A percentile compares a stretch with the other conserved stretches of the same genome.
Conservation (phyloP, 2,329 filamentous ascomycete genomes). For the Diaporthe sp. region DNA sequence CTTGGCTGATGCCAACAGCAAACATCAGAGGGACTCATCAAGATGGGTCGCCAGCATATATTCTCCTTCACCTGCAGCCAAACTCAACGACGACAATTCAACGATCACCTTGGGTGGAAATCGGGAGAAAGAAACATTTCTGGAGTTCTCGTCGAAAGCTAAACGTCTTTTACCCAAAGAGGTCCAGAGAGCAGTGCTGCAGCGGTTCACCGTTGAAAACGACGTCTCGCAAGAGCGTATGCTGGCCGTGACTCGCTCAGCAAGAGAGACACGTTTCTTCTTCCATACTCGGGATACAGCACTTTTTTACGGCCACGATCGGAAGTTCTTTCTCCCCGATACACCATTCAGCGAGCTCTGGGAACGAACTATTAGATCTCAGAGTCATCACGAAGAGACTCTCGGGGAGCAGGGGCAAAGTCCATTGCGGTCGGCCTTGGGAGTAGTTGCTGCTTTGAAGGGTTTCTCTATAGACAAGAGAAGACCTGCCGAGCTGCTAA, state of each 20-base stretch:
- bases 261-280: constrained; percentile 40
- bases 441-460: constrained; percentile 23
- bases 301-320: constrained; percentile 36
- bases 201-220: constrained; percentile 39
- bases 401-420: constrained; percentile 40
- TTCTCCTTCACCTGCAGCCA: background rate
- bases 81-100: background rate
- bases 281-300: constrained; percentile 43
- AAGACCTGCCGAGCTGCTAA: background rate
- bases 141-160: background rate
- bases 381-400: constrained; percentile 37
- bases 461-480: background rate
- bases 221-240: constrained; percentile 38
- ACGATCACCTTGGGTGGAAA: background rate
- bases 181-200: constrained; percentile 35
- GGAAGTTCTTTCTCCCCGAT: background rate
- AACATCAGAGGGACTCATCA: background rate
- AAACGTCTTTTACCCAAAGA: background rate
- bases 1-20: background rate
- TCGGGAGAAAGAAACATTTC: background rate
- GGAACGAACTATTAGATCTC: constrained; percentile 38
- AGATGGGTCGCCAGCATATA: background rate
- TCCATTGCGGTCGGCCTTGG: constrained; percentile 37
- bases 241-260: constrained; percentile 41
- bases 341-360: constrained; percentile 34